Evolutionary conservation across 805 yeast genomes (phyloP).

Genomic region (Candida sanyiensis): DNA sequence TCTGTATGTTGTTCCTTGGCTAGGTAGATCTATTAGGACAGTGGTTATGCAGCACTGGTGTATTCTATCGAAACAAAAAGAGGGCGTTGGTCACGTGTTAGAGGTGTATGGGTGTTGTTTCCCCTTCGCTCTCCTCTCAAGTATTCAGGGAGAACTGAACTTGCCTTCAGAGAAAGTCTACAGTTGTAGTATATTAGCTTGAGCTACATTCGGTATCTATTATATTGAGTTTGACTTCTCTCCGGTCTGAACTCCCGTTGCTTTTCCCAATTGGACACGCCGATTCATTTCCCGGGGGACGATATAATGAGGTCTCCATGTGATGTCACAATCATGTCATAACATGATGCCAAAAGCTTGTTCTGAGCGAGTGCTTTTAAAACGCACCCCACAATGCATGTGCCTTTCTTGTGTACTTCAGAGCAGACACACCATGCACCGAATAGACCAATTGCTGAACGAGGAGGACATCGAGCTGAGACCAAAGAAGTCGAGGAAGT

Average conservation of each 20-base stretch:
- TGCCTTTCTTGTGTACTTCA: background rate
- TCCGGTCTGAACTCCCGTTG: background rate
- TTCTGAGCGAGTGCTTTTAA: background rate
- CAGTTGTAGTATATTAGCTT: no score
- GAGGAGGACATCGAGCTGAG: background rate
- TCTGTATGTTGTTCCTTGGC: no score
- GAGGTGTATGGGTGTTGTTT: no score
- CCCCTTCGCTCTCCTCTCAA: no score
- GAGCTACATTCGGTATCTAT: no score
- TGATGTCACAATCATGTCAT: background rate
- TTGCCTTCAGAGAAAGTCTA: no score
- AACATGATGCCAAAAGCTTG: background rate
- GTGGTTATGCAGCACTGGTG: no score
- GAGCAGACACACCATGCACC: background rate
- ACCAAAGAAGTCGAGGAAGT: constrained; percentile 21
- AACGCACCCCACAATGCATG: background rate
- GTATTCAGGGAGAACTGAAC: no score
- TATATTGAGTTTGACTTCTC: no score
- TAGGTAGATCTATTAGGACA: no score
- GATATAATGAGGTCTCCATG: background rate
- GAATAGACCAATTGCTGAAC: background rate
- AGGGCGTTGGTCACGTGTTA: no score
- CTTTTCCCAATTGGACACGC: background rate
- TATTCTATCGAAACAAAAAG: no score
- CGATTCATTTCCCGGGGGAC: background rate